phyloP scores from a whole-genome alignment of 139 green algal genomes.

The Dunaliella sp. region DNA sequence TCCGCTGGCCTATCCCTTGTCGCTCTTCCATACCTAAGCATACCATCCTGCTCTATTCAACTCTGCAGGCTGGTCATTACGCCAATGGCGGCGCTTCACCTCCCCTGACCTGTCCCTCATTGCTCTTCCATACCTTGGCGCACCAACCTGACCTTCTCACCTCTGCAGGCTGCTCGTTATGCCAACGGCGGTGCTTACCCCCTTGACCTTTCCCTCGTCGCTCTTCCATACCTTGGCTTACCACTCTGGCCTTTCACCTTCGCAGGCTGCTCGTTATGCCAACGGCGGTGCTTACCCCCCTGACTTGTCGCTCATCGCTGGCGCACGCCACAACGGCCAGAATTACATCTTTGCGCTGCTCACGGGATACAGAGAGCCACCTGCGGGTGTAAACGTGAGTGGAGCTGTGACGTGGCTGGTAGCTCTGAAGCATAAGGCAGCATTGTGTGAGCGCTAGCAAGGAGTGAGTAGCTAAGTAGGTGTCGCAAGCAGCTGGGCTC shows the following conservation, averaged over 20 bases:
- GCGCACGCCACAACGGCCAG: conserved; percentile 92
- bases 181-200: conserved; percentile 98
- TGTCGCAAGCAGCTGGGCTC: no score
- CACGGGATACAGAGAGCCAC: conserved; percentile 95
- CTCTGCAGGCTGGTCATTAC: conserved; percentile 85
- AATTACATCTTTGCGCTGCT: conserved; percentile 99
- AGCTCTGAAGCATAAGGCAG: no score
- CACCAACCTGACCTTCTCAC: no score
- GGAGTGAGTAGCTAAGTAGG: no score
- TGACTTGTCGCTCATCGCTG: conserved; percentile 95
- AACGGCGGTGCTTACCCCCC: conserved; percentile 99
- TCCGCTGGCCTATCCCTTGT: no score
- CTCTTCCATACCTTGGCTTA: conserved; percentile 91
- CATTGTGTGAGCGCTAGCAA: no score
- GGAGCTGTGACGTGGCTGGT: background rate
- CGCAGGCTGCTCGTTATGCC: conserved; percentile 82
- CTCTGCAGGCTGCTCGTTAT: conserved; percentile 85
- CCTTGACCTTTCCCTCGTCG: conserved; percentile 94
- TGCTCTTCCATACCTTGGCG: no score
- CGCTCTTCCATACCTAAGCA: no score
- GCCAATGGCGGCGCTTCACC: conserved; percentile 98
- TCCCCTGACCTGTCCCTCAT: conserved; percentile 96
- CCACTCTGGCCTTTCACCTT: no score
- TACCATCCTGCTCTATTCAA: no score
- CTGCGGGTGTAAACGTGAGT: conserved; percentile 84